Conservation (phyloP, 202 grass and related monocot species). For the Dendrocalamus latiflorus region DNA sequence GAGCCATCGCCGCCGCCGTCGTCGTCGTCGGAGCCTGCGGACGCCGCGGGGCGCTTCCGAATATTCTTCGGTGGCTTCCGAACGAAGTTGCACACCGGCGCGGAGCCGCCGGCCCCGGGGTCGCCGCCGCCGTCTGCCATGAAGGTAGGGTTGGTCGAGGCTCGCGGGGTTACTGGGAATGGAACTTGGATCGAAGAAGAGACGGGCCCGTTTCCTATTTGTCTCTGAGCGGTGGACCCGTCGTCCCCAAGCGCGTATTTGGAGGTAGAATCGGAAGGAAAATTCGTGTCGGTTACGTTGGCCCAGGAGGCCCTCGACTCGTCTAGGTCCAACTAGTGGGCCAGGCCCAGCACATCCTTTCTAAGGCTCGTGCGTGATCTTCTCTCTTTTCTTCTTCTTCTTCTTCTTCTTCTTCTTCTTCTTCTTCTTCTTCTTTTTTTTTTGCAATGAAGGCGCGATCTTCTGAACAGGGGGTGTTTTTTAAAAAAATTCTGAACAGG, state of each 20-base stretch:
- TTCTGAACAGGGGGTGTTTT: too few species aligned
- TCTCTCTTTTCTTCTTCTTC: too few species aligned
- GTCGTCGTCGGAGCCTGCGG: constrained; percentile 31
- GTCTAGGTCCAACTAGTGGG: too few species aligned
- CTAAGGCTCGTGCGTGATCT: too few species aligned
- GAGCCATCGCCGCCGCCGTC: too few species aligned
- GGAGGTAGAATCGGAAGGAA: neutral
- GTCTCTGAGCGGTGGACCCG: neutral
- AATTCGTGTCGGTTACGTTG: neutral
- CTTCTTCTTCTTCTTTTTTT: too few species aligned
- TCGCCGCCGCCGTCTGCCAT: constrained; percentile 28
- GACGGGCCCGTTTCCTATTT: neutral
- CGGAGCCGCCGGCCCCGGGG: too few species aligned
- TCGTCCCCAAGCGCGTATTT: neutral
- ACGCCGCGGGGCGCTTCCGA: constrained; percentile 28
- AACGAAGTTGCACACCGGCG: constrained; percentile 36
- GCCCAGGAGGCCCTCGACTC: neutral
- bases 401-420: too few species aligned
- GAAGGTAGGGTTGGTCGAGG: constrained; percentile 24
- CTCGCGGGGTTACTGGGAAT: too few species aligned
- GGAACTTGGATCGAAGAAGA: neutral
- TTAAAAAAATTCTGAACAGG: too few species aligned
- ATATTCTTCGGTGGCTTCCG: constrained; percentile 44
- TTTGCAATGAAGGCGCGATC: too few species aligned
- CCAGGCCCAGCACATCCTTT: too few species aligned